These are phyloP conservation scores for Juglanconis sp. DNA, from an alignment of 2,329 filamentous ascomycete genomes.

Conservation along the genomic window DNA sequence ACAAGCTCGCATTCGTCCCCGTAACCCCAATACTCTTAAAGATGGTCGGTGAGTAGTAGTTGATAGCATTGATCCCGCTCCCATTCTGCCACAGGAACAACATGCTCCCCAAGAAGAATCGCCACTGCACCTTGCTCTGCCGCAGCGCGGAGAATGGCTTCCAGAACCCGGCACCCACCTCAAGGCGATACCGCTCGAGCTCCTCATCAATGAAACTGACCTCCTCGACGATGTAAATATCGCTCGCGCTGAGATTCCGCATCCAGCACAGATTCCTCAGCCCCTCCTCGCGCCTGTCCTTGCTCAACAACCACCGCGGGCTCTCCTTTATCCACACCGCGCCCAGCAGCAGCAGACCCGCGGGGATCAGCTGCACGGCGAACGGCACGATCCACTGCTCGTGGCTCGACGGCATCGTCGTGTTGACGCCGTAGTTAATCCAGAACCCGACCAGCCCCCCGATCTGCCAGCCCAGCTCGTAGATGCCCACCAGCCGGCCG, in stretches of 20 bases:
- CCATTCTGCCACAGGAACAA: conserved; percentile 81
- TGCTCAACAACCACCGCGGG: conserved; percentile 66
- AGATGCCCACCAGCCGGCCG: conserved; percentile 63
- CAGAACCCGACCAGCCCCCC: conserved; percentile 63
- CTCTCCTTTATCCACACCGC: conserved; percentile 62
- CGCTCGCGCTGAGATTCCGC: conserved; percentile 51
- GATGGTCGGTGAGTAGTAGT: conserved; percentile 70
- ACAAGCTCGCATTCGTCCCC: conserved; percentile 41
- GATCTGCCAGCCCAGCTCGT: conserved; percentile 64
- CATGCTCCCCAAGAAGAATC: conserved; percentile 69
- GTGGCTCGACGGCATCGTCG: conserved; percentile 42
- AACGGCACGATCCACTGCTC: conserved; percentile 65
- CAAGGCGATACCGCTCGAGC: conserved; percentile 59
- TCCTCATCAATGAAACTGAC: conserved; percentile 68
- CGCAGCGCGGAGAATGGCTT: conserved; percentile 62
- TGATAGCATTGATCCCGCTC: conserved; percentile 73
- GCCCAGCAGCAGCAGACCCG: conserved; percentile 58
- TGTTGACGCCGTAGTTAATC: conserved; percentile 63
- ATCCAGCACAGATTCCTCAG: conserved; percentile 62
- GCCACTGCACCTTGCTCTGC: conserved; percentile 60
- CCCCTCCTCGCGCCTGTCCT: conserved; percentile 57
- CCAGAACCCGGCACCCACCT: conserved; percentile 71
- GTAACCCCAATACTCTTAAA: conserved; percentile 54
- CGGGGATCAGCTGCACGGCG: conserved; percentile 65
- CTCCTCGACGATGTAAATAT: conserved; percentile 71